These are phyloP conservation scores for Xylaria sp. DNA, from an alignment of 2,329 filamentous ascomycete species.

Conservation along the genomic window DNA sequence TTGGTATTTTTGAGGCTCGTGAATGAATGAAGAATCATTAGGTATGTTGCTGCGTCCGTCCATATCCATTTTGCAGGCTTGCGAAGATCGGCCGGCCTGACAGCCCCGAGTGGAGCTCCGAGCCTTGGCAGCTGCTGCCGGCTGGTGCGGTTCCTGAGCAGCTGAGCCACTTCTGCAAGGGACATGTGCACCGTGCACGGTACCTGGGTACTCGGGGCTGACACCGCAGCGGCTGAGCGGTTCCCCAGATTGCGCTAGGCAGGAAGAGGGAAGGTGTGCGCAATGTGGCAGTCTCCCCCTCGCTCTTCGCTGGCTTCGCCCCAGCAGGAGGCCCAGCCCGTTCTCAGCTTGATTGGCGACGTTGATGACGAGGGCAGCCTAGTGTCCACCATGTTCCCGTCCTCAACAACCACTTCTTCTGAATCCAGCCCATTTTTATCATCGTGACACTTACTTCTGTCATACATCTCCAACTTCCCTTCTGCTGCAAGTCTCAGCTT, in stretches of 20 bases:
- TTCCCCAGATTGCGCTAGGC: slow-evolving; percentile 21
- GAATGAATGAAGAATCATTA: slow-evolving; percentile 13
- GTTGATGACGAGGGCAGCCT: not conserved
- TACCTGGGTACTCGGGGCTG: slow-evolving; percentile 15
- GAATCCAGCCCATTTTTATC: not conserved
- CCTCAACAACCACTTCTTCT: not conserved
- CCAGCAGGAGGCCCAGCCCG: not conserved
- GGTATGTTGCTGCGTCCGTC: too few species aligned
- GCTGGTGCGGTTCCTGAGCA: not conserved
- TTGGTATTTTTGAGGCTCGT: not conserved
- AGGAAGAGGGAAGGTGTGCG: slow-evolving; percentile 1
- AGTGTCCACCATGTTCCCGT: not conserved
- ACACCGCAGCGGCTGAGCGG: slow-evolving; percentile 7
- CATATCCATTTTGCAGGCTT: too few species aligned
- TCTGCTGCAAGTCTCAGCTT: not conserved
- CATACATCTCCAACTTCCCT: not conserved
- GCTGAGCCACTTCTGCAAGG: not conserved
- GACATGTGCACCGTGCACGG: slow-evolving; percentile 2
- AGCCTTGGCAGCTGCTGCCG: not conserved
- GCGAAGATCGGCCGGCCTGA: not conserved
- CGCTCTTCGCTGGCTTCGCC: slow-evolving; percentile 1
- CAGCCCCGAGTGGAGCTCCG: not conserved
- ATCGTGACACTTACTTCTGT: not conserved
- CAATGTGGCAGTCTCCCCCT: slow-evolving; percentile 7
- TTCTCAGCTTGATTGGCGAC: not conserved